phyloP scores from a whole-genome alignment of 768 basidiomycete genomes.

The Panus rudis region DNA sequence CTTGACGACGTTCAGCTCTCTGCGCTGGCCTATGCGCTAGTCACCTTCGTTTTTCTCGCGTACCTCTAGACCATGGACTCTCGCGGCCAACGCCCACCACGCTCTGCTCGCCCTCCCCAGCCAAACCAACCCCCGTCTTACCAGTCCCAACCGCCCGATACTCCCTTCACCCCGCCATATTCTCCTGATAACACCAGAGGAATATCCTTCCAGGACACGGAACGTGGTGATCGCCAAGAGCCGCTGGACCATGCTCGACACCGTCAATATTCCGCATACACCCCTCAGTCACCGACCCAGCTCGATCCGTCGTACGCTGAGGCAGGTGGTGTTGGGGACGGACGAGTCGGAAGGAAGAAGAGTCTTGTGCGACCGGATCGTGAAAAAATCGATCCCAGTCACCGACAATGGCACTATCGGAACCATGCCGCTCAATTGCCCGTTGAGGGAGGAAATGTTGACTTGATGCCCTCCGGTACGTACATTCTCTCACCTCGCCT shows the following conservation, averaged over 20 bases:
- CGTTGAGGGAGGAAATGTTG: slow-evolving; percentile 60
- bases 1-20: too few relatives aligned
- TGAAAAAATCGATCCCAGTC: slow-evolving; percentile 92
- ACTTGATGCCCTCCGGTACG: slow-evolving; percentile 78
- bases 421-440: slow-evolving; percentile 76
- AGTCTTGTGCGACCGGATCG: slow-evolving; percentile 88
- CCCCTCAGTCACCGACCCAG: slow-evolving; percentile 33
- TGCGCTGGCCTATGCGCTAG: too few relatives aligned
- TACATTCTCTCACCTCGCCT: slow-evolving; percentile 16
- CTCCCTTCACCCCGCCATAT: slow-evolving; percentile 14
- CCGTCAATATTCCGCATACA: slow-evolving; percentile 38
- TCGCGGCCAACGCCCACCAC: slow-evolving; percentile 30
- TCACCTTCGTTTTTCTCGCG: too few relatives aligned
- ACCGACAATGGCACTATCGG: slow-evolving; percentile 93
- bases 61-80: slow-evolving; percentile 29
- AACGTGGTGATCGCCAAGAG: slow-evolving; percentile 61
- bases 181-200: slow-evolving; percentile 22
- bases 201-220: slow-evolving; percentile 64
- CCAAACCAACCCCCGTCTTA: slow-evolving; percentile 13
- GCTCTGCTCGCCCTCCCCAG: slow-evolving; percentile 26
- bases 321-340: slow-evolving; percentile 40
- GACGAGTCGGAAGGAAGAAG: slow-evolving; percentile 74
- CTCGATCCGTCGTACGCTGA: slow-evolving; percentile 28
- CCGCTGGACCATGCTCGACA: slow-evolving; percentile 51
- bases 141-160: slow-evolving; percentile 16